Evolutionary conservation across 1,139 yeast genomes (phyloP), one percentile per base, ranked within the genome.

Genomic region (Casaregolazyma lundiana): DNA sequence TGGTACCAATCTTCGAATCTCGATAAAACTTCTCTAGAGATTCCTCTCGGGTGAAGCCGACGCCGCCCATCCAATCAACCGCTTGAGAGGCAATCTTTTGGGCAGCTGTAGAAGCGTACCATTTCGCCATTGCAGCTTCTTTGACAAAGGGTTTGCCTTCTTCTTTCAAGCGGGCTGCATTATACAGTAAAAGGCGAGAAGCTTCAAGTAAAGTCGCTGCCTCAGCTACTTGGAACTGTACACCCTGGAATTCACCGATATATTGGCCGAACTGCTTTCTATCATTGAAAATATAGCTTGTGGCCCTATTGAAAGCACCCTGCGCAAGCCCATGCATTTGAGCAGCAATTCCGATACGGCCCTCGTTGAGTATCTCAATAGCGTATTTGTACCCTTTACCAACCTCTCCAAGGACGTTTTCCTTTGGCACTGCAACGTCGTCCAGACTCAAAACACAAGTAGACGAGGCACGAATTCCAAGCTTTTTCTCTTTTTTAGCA

Each of bases 1-100:
- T 70, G 13, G 73, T 65, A 26, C 75, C 75, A 49, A 70, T 70
- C 69, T 71, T 70, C 24, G 75, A 59, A 50, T 70, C 75, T 41
- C 75, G 62, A 60, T 64, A 70, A 56, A 67, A 71, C 63, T 71
- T 70, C 59, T 70, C 75, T 34, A 68, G 58, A 9, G 56, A 55
- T 49, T 68, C 72, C 32, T 71, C 75, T 35, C 75, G 62, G 21
- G 75, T 70, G 60, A 70, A 70, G 16, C 75, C 75, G 17, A 71
- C 73, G 26, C 75, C 75, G 18, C 75, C 75, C 73, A 71, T 69
- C 71, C 75, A 71, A 53, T 70, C 75, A 17, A 70, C 70, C 13
- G 75, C 73, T 45, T 61, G 58, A 16, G 71, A 66, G 17, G 73
- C 61, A 6, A 69, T 65, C 49, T 59, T 59, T 42, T 68, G 72